These are phyloP conservation scores for Purpureocillium lavendulum DNA, from an alignment of 2,329 filamentous ascomycete genomes.

Conservation along the genomic window DNA sequence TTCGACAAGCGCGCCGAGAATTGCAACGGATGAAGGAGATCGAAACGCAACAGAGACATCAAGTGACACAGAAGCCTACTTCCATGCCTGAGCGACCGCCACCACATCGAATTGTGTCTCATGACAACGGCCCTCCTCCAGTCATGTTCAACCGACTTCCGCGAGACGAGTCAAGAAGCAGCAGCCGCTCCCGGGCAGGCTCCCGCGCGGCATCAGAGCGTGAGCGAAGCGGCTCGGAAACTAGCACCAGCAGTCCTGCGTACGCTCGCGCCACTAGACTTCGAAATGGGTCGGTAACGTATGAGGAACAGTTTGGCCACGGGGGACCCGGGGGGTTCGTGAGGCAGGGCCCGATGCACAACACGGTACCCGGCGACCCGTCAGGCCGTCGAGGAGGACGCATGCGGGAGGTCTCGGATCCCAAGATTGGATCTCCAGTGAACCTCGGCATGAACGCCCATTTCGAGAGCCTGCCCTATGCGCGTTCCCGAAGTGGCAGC, in stretches of 20 bases:
- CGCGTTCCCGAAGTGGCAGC: slow-evolving; percentile 28
- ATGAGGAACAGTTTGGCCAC: slow-evolving; percentile 25
- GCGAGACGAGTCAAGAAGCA: slow-evolving; percentile 31
- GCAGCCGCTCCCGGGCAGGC: slow-evolving; percentile 16
- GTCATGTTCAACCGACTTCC: slow-evolving; percentile 35
- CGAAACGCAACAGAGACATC: slow-evolving; percentile 36
- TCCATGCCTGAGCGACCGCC: slow-evolving; percentile 12
- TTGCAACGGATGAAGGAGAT: slow-evolving; percentile 47
- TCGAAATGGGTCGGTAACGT: slow-evolving; percentile 26
- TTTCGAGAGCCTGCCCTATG: slow-evolving; percentile 16
- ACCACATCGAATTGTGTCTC: slow-evolving; percentile 28
- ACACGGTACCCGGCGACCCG: slow-evolving; percentile 4
- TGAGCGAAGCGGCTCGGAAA: slow-evolving; percentile 47
- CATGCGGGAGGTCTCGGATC: slow-evolving; percentile 42
- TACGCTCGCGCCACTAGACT: slow-evolving; percentile 30
- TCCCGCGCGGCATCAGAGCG: slow-evolving; percentile 32
- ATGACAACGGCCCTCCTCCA: slow-evolving; percentile 36
- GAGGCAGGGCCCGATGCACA: slow-evolving; percentile 14
- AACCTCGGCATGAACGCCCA: slow-evolving; percentile 35
- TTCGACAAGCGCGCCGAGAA: slow-evolving; percentile 49
- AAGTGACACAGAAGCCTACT: slow-evolving; percentile 12
- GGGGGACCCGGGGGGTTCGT: slow-evolving; percentile 14
- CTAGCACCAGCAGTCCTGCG: slow-evolving; percentile 35
- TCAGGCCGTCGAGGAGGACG: slow-evolving; percentile 29
- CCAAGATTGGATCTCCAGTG: slow-evolving; percentile 36